These are phyloP conservation scores for Solanum megistacrolobum DNA, from an alignment of 257 asterid species.

Conservation along the genomic window DNA sequence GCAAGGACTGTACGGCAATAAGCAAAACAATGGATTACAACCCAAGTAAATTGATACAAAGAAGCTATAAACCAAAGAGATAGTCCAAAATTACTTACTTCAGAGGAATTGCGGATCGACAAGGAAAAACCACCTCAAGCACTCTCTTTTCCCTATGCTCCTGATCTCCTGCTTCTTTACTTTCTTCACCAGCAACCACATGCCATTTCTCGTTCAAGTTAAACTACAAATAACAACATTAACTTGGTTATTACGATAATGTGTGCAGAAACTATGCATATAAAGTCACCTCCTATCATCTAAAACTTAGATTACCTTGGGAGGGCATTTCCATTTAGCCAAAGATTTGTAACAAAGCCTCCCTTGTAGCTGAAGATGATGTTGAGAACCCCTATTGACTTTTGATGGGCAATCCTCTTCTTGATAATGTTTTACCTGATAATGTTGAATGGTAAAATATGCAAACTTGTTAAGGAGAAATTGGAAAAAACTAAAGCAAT, in stretches of 20 bases:
- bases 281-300: neutral
- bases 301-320: slow-evolving; percentile 6
- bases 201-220: slow-evolving; percentile 13
- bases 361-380: neutral
- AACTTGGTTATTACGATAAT: neutral
- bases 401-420: slow-evolving; percentile 1
- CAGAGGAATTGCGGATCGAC: slow-evolving; percentile 21
- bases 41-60: slow-evolving; percentile 1
- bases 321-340: slow-evolving; percentile 21
- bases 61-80: neutral
- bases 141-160: slow-evolving; percentile 10
- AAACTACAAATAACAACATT: slow-evolving; percentile 16
- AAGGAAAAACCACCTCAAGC: slow-evolving; percentile 19
- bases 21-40: neutral
- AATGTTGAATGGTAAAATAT: neutral
- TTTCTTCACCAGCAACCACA: slow-evolving; percentile 51
- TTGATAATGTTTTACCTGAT: neutral
- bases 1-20: slow-evolving; percentile 18
- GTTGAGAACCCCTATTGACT: slow-evolving; percentile 2
- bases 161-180: slow-evolving; percentile 25
- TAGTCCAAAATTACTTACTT: slow-evolving; percentile 15
- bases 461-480: neutral
- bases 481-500: neutral
- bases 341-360: neutral
- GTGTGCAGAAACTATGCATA: neutral